phyloP scores from a whole-genome alignment of 805 yeast species.

The Lachancea meyersii region DNA sequence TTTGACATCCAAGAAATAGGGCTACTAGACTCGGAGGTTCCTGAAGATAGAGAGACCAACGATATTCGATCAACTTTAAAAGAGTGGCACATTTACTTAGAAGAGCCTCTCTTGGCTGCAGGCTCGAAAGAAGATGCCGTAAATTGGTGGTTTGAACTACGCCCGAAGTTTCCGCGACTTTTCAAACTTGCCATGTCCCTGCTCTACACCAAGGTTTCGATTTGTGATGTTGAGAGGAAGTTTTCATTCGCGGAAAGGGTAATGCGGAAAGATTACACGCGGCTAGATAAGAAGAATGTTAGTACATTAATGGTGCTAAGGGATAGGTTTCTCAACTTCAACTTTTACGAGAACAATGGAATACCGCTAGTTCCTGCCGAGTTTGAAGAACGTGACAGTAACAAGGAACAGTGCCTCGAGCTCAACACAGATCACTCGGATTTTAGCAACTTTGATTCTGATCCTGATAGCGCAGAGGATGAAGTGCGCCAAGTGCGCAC shows the following conservation, averaged over 20 bases:
- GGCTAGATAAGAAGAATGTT: constrained; percentile 8
- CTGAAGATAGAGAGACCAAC: background rate
- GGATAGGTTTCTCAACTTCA: constrained; percentile 5
- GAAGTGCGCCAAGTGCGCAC: background rate
- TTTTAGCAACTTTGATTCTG: background rate
- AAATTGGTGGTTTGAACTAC: constrained; percentile 7
- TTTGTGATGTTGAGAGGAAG: background rate
- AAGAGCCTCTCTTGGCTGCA: background rate
- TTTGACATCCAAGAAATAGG: background rate
- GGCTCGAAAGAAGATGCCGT: constrained; percentile 4
- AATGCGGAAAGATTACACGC: constrained; percentile 2
- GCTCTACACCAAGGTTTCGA: background rate
- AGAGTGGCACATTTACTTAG: background rate
- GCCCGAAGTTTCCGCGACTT: constrained; percentile 1
- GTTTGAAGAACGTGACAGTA: background rate
- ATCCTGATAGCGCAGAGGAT: background rate
- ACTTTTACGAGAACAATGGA: background rate
- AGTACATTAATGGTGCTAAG: constrained; percentile 3
- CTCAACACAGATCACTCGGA: background rate
- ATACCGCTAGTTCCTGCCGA: background rate
- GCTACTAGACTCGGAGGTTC: background rate
- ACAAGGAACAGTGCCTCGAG: background rate
- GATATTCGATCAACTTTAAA: background rate
- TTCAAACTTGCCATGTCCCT: constrained; percentile 7
- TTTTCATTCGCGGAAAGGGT: background rate